Evolutionary conservation across 768 basidiomycete genomes (phyloP), one percentile per base, ranked within the genome.

Genomic region (Xerocomus spinulosus): DNA sequence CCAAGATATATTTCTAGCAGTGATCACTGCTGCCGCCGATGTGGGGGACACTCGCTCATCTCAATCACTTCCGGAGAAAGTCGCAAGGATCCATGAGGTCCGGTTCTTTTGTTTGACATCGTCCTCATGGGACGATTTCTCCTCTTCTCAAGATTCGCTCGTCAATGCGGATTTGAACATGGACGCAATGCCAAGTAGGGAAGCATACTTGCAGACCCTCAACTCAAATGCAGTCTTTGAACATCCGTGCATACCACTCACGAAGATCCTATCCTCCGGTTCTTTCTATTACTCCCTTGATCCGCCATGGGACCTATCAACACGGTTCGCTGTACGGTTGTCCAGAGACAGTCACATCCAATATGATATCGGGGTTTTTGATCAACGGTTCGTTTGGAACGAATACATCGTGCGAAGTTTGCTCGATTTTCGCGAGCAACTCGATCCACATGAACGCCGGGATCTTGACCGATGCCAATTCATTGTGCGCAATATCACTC

Each of bases 311-410:
- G 94, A 98, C 66, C 71, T 98, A 25, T 92, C 92, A 4, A 85
- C 90, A 1, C 73, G 94, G 37, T 73, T 98, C 32, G 72, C 84
- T 14, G 77, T 82, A 28, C 80, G 93, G 3, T 66, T 93, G 42
- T 68, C 75, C 49, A 72, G 80, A 63, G 76, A 77, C 56, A 68
- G 63, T 45, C 68, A 60, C 32, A 53, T 68, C 38, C 62, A 65
- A 33, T 70, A 70, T 52, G 82, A 87, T 56, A 62, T 77, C 9
- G 74, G 72, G 20, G 70, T 74, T n/a, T 91, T 84, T 56, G 91
- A 94, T 62, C 82, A 83, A 45, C 79, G 89, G 42, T 95, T 94
- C 62, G 80, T 98, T 12, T 99, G 95, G 95, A 99, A 99, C 62
- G 85, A 88, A 56, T 94, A 85, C 58, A 83, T 98, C 44, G 79